Percentiles rank a stretch among this genome's conserved stretches.
Conservation (phyloP, 352 stramenopile genomes). For the Phytophthora nicotianae region DNA sequence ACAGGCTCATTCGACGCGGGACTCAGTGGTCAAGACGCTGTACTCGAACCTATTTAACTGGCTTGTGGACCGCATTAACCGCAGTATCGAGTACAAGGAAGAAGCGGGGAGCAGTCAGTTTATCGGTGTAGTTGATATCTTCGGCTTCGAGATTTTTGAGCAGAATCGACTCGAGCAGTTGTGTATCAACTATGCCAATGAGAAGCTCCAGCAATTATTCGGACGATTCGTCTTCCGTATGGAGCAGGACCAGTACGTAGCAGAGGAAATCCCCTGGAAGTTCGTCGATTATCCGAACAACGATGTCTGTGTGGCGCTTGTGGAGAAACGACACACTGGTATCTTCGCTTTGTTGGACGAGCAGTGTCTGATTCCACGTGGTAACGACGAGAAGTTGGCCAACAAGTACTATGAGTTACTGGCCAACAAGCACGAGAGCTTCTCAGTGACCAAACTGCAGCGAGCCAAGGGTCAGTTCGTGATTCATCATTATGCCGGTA, state of each 20-base stretch:
- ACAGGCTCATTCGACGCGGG: constrained; percentile 76
- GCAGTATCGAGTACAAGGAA: constrained; percentile 87
- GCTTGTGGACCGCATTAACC: constrained; percentile 94
- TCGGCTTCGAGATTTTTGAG: constrained; percentile 91
- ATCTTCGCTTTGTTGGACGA: constrained; percentile 88
- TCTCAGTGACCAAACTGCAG: constrained; percentile 74
- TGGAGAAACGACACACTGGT: constrained; percentile 77
- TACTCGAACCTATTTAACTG: constrained; percentile 93
- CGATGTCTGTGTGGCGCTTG: constrained; percentile 73
- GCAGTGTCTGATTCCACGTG: constrained; percentile 82
- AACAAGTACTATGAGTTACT: constrained; percentile 85
- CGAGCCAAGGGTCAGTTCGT: constrained; percentile 85
- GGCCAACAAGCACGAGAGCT: constrained; percentile 59
- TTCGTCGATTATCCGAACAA: constrained; percentile 91
- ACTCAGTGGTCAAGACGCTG: constrained; percentile 88
- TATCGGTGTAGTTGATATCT: constrained; percentile 92
- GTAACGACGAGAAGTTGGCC: constrained; percentile 83
- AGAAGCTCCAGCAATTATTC: constrained; percentile 89
- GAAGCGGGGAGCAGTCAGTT: constrained; percentile 66
- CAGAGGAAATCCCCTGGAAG: constrained; percentile 88
- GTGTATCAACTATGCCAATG: constrained; percentile 91
- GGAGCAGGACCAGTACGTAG: constrained; percentile 85
- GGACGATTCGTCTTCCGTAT: constrained; percentile 83
- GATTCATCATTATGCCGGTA: constrained; percentile 87
- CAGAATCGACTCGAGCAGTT: constrained; percentile 92